Conservation (phyloP, 805 yeast species). For the Naumovozyma dairenensis region DNA sequence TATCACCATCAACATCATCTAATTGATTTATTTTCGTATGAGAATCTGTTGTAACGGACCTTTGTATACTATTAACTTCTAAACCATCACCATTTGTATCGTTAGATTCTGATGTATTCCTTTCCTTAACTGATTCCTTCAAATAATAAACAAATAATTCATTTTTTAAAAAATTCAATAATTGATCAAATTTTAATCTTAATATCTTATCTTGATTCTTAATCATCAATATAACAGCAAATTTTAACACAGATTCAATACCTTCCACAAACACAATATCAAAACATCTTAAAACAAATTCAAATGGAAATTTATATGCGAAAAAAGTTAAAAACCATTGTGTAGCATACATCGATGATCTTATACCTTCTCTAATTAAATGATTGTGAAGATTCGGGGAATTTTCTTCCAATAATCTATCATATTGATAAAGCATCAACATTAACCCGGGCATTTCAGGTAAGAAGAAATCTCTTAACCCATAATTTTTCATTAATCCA, state of each 20-base stretch:
- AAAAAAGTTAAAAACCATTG: constrained; percentile 96
- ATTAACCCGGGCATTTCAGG: constrained; percentile 94
- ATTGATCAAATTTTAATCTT: constrained; percentile 59
- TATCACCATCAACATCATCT: constrained; percentile 12
- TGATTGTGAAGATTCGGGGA: constrained; percentile 68
- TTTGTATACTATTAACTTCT: constrained; percentile 3
- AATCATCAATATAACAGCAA: constrained; percentile 72
- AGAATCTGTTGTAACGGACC: too few relatives aligned
- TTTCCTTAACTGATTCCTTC: constrained; percentile 25
- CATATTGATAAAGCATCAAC: constrained; percentile 78
- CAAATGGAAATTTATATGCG: constrained; percentile 89
- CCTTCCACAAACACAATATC: constrained; percentile 91
- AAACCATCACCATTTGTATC: constrained; percentile 14
- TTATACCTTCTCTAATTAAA: constrained; percentile 74
- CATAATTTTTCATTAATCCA: constrained; percentile 75
- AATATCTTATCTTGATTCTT: constrained; percentile 54
- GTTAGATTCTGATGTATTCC: constrained; percentile 1
- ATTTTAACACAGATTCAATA: constrained; percentile 71
- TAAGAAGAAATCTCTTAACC: constrained; percentile 64
- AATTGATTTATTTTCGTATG: background rate
- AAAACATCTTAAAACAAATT: constrained; percentile 75
- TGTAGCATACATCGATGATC: constrained; percentile 91
- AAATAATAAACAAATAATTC: constrained; percentile 65
- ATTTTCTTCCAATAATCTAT: constrained; percentile 68
- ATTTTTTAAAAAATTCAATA: constrained; percentile 70